Evolutionary conservation across 1,284 basidiomycete species (phyloP).

Genomic region (Ustilago crameri): DNA sequence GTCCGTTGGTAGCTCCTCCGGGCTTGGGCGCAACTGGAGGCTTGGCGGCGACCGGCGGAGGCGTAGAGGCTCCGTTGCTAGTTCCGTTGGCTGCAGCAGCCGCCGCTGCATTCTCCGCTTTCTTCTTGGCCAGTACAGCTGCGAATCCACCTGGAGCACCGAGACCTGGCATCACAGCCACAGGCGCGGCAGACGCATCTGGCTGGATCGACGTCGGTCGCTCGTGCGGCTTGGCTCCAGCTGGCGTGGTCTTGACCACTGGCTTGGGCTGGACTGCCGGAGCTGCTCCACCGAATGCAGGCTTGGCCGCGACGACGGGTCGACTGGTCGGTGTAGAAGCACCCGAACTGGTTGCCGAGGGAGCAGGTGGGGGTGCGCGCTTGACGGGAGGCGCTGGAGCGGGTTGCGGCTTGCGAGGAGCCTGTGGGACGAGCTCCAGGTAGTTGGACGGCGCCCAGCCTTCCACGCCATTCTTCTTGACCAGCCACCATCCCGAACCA

Average conservation of each 20-base stretch:
- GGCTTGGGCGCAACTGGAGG: conserved; percentile 52
- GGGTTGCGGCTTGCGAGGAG: conserved; percentile 72
- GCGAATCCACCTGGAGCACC: conserved; percentile 69
- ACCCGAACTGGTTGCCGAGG: conserved; percentile 56
- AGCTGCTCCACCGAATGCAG: conserved; percentile 70
- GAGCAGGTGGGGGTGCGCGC: conserved; percentile 68
- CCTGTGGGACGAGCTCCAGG: conserved; percentile 75
- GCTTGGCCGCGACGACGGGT: conserved; percentile 46
- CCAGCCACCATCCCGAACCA: conserved; percentile 84
- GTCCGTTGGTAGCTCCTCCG: conserved; percentile 33
- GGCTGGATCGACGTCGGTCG: conserved; percentile 49
- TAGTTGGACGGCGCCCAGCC: conserved; percentile 97
- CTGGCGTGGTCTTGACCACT: conserved; percentile 54
- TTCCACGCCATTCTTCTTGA: conserved; percentile 84
- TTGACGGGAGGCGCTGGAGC: conserved; percentile 55
- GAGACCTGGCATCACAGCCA: conserved; percentile 69
- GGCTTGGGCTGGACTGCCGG: conserved; percentile 70
- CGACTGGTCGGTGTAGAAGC: conserved; percentile 32
- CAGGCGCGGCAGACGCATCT: conserved; percentile 67
- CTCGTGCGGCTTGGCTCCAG: conserved; percentile 69
- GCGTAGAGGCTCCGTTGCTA: conserved; percentile 18
- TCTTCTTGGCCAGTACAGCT: conserved; percentile 69
- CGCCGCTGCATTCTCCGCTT: conserved; percentile 59
- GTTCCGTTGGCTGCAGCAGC: conserved; percentile 38
- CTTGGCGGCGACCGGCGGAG: conserved; percentile 26